A percentile compares a stretch with the other conserved stretches of the same genome.
These are phyloP conservation scores for Torulaspora pretoriensis DNA, from an alignment of 1,139 yeast genomes.

Conservation along the genomic window DNA sequence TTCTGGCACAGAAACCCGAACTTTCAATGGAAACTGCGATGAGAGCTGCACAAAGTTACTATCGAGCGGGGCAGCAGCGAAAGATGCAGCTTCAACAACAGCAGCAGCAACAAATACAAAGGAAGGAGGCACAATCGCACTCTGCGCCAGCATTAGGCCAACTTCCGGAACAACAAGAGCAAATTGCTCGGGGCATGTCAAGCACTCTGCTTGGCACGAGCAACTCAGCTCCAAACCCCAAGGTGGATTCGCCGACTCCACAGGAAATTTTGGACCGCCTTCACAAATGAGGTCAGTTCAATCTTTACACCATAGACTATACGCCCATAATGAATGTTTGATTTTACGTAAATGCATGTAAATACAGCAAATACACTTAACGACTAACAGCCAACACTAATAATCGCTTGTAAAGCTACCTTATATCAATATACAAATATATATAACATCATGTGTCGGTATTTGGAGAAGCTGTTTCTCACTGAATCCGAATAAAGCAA, in stretches of 20 bases:
- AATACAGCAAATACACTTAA: neutral
- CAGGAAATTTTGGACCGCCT: slow-evolving; percentile 35
- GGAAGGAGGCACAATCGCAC: slow-evolving; percentile 12
- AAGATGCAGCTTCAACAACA: slow-evolving; percentile 20
- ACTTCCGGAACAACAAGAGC: slow-evolving; percentile 3
- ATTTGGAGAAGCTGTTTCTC: too few relatives aligned
- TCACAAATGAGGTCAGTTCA: slow-evolving; percentile 21
- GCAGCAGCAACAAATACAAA: slow-evolving; percentile 19
- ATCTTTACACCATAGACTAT: neutral
- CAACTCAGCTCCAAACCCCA: slow-evolving; percentile 10
- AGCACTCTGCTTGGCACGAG: slow-evolving; percentile 3
- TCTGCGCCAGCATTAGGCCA: slow-evolving; percentile 2
- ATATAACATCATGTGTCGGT: slow-evolving; percentile 1
- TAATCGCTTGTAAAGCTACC: neutral
- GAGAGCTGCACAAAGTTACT: slow-evolving; percentile 35
- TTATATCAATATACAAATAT: neutral
- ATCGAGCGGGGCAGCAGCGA: slow-evolving; percentile 18
- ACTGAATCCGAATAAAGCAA: too few relatives aligned
- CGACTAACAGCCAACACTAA: neutral
- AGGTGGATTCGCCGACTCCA: slow-evolving; percentile 33
- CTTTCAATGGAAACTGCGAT: slow-evolving; percentile 33
- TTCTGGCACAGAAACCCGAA: slow-evolving; percentile 33
- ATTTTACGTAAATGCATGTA: slow-evolving; percentile 1
- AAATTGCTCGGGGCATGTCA: slow-evolving; percentile 2
- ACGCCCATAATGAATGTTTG: neutral